These are phyloP conservation scores for Ceratopteris richardii DNA, from an alignment of 75 land plant species.

Conservation along the genomic window DNA sequence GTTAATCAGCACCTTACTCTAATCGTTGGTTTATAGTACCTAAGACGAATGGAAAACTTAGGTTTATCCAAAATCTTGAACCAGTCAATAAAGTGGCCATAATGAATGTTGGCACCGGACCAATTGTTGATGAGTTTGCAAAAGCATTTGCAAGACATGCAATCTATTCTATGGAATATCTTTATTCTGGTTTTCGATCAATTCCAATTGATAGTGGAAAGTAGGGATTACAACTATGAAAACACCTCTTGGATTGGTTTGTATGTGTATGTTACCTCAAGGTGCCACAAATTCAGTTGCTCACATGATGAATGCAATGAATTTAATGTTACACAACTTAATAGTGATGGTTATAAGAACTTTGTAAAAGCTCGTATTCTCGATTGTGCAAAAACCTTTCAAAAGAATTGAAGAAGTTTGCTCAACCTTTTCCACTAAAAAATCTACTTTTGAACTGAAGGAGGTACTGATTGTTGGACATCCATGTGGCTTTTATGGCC, in stretches of 20 bases:
- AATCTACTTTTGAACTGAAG: background rate
- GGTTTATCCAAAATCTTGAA: background rate
- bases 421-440: background rate
- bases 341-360: background rate
- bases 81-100: background rate
- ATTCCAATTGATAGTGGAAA: conserved; percentile 1
- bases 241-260: background rate
- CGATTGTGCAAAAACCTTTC: background rate
- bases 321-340: background rate
- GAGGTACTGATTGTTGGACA: background rate
- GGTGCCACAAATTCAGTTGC: conserved; percentile 1
- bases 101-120: background rate
- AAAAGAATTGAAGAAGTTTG: background rate
- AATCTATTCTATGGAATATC: conserved; percentile 2
- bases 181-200: background rate
- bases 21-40: background rate
- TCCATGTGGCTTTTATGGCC: background rate
- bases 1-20: background rate
- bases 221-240: conserved; percentile 2
- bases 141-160: background rate
- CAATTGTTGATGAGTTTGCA: background rate
- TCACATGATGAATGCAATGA: conserved; percentile 7
- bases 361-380: background rate
- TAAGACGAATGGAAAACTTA: background rate
- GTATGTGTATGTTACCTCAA: background rate